Conservation (phyloP, 345 rosid species). For the Acer negundo region DNA sequence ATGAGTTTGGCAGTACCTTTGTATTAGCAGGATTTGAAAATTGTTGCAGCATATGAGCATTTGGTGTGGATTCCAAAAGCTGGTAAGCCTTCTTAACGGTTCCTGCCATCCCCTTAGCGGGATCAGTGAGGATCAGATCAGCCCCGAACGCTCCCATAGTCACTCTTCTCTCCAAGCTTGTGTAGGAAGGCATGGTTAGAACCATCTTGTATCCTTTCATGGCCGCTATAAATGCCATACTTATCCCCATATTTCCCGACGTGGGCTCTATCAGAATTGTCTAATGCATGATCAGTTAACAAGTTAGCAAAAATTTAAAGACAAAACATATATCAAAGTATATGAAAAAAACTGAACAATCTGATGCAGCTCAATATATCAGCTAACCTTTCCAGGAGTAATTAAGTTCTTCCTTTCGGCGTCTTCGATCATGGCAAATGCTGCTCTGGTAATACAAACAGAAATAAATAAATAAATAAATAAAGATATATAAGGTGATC, state of each 20-base stretch:
- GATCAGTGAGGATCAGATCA: constrained; percentile 88
- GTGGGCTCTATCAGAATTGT: constrained; percentile 94
- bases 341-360: neutral
- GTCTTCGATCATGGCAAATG: constrained; percentile 75
- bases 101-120: constrained; percentile 96
- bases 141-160: constrained; percentile 97
- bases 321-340: neutral
- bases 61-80: constrained; percentile 75
- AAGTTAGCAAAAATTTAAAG: neutral
- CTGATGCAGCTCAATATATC: neutral
- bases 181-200: constrained; percentile 97
- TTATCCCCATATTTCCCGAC: constrained; percentile 97
- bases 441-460: constrained; percentile 55
- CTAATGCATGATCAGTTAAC: constrained; percentile 31
- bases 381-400: constrained; percentile 69
- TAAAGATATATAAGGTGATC: neutral
- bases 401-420: constrained; percentile 84
- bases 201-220: constrained; percentile 87
- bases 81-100: constrained; percentile 89
- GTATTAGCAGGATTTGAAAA: constrained; percentile 89
- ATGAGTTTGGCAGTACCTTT: constrained; percentile 40
- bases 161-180: constrained; percentile 95
- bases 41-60: constrained; percentile 83
- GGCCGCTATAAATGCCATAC: constrained; percentile 95
- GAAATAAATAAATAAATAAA: neutral